Conservation (phyloP, 23 red algal species). For the Agarophyton chilense region DNA sequence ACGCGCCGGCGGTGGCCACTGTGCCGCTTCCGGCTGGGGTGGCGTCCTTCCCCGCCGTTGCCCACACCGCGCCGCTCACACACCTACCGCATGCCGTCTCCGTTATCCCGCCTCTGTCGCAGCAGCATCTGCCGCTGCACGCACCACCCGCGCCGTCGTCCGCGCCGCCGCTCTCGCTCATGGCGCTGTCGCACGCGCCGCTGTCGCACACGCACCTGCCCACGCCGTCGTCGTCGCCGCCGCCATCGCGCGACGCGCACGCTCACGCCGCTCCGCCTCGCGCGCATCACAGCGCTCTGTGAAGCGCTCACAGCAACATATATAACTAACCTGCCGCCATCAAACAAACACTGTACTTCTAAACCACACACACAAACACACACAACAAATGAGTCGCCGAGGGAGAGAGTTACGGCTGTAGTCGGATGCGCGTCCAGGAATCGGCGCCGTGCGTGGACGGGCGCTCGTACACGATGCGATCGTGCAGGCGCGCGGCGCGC, state of each 20-base stretch:
- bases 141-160: too few relatives aligned
- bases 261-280: too few relatives aligned
- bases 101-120: too few relatives aligned
- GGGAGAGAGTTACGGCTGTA: slow-evolving; percentile 61
- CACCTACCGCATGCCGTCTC: not conserved
- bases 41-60: slow-evolving; percentile 9
- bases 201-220: too few relatives aligned
- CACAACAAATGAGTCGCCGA: not conserved
- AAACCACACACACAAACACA: not conserved
- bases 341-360: slow-evolving; percentile 1
- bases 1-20: slow-evolving; percentile 25
- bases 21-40: slow-evolving; percentile 60
- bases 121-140: too few relatives aligned
- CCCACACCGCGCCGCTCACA: not conserved
- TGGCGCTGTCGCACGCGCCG: too few relatives aligned
- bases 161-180: too few relatives aligned
- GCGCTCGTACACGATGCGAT: slow-evolving; percentile 75
- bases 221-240: too few relatives aligned
- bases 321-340: too few relatives aligned
- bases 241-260: too few relatives aligned
- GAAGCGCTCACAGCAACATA: too few relatives aligned
- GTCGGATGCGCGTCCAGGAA: slow-evolving; percentile 19
- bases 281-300: too few relatives aligned
- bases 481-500: slow-evolving; percentile 77
- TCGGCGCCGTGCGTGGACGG: not conserved